Conservation (phyloP, 257 asterid genomes). For the Cruciata laevipes region DNA sequence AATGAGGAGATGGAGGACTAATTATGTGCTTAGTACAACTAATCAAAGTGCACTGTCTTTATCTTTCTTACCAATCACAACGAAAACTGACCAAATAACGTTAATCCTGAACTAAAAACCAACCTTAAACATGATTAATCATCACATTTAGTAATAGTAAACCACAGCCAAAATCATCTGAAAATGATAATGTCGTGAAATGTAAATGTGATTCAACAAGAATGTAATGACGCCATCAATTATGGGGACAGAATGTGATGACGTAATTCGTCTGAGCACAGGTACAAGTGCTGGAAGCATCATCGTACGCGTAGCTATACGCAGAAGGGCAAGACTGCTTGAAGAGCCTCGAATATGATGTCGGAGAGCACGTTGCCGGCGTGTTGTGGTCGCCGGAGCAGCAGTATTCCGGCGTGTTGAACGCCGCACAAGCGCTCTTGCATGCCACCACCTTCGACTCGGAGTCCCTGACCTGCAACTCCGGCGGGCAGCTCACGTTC, state of each 20-base stretch:
- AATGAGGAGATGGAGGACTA: too few relatives aligned
- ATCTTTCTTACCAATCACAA: not conserved
- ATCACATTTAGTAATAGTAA: not conserved
- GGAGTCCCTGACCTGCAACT: conserved; percentile 38
- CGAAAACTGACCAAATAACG: not conserved
- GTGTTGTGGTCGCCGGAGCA: conserved; percentile 72
- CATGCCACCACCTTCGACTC: conserved; percentile 62
- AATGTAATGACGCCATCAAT: not conserved
- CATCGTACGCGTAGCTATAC: conserved; percentile 92
- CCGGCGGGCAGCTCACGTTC: conserved; percentile 46
- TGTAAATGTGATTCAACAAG: too few relatives aligned
- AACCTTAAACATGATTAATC: not conserved
- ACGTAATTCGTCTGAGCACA: conserved; percentile 60
- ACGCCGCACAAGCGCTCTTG: conserved; percentile 69
- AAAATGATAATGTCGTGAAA: too few relatives aligned
- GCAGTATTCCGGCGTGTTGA: conserved; percentile 54
- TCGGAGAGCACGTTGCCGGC: conserved; percentile 66
- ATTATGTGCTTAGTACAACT: conserved; percentile 10
- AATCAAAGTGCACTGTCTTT: not conserved
- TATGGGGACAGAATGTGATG: conserved; percentile 73
- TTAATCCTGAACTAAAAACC: not conserved
- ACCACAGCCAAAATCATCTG: not conserved
- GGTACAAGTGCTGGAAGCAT: conserved; percentile 64
- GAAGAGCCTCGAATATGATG: conserved; percentile 53
- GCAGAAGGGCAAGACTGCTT: conserved; percentile 85